These are phyloP conservation scores for Peniophora sp. DNA, from an alignment of 1,284 basidiomycete species.

Conservation along the genomic window DNA sequence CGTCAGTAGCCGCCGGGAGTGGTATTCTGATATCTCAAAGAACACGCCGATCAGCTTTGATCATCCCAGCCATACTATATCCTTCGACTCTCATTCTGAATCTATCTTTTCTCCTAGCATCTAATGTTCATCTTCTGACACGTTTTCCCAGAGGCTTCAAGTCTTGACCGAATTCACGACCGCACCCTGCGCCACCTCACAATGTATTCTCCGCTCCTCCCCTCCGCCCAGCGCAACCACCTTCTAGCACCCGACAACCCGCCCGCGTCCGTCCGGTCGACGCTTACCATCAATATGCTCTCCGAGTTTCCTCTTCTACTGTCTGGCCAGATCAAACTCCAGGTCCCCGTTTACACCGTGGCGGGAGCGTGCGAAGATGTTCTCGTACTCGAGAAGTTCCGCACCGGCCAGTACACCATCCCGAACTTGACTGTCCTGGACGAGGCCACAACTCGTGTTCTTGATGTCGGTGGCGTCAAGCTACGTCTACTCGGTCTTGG, in stretches of 20 bases:
- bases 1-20: no score
- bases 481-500: conserved; percentile 91
- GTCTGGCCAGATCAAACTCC: conserved; percentile 80
- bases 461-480: conserved; percentile 92
- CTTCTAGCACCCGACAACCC: conserved; percentile 66
- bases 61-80: no score
- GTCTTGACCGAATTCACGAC: conserved; percentile 87
- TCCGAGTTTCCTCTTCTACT: conserved; percentile 94
- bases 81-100: not conserved
- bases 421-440: conserved; percentile 89
- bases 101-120: not conserved
- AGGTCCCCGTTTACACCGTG: conserved; percentile 92
- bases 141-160: conserved; percentile 53
- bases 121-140: not conserved
- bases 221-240: conserved; percentile 72
- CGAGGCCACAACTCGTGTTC: conserved; percentile 85
- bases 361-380: conserved; percentile 99
- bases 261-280: conserved; percentile 52
- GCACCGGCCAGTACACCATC: conserved; percentile 74
- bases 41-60: no score
- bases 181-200: conserved; percentile 92
- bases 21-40: no score
- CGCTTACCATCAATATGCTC: conserved; percentile 65
- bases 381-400: conserved; percentile 85
- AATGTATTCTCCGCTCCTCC: conserved; percentile 95